Base-by-base conservation (phyloP, 116 monocot genomes). In the Iris pallida region DNA sequence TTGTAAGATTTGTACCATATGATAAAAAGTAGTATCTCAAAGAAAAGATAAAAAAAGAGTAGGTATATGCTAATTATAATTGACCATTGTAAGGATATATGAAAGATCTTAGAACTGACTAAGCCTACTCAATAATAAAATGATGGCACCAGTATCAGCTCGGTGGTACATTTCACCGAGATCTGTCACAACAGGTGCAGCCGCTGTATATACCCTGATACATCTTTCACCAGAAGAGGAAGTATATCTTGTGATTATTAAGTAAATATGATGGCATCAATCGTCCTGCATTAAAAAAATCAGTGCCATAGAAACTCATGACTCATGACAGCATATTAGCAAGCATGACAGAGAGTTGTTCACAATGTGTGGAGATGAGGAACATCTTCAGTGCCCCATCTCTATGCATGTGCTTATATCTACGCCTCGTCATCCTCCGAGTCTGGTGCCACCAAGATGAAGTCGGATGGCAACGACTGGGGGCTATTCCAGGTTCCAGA, bases 211-310 rank as follows among this genome's bases (percentile, higher is more conserved):
- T 45, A 93, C 93, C 81, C 93, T 88, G 57, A 99, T 99, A 51
- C 90, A 77, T 59, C 98, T 88, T 80, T 99, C 98, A 68, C 98
- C 98, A 42, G 86, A 88, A 66, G 93, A 99, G 20, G 98, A 90
- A 20, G 98, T 99, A 67, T 93, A 93, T 76, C 98, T 98, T 47
- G 64, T 51, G 16, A 45, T 9, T 49, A 75, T 53, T 88, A 83
- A 86, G 94, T 79, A 74, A 10, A 57, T 43, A 68, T 49, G 45
- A 65, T 48, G 30, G 30, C 30, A 30, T 30, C 30, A 30, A 30
- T 30, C 30, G 3, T 30, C 3, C 30, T 30, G 30, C 30, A 30
- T 30, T 30, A 30, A 30, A 30, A 3, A 30, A 30, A 30, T 30
- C 0, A 30, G 30, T 30, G 30, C 30, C 30, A 30, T 0, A 30